A percentile compares a stretch with the other conserved stretches of the same genome.
Evolutionary conservation across 257 asterid genomes (phyloP).

Genomic region (Striga asiatica): DNA sequence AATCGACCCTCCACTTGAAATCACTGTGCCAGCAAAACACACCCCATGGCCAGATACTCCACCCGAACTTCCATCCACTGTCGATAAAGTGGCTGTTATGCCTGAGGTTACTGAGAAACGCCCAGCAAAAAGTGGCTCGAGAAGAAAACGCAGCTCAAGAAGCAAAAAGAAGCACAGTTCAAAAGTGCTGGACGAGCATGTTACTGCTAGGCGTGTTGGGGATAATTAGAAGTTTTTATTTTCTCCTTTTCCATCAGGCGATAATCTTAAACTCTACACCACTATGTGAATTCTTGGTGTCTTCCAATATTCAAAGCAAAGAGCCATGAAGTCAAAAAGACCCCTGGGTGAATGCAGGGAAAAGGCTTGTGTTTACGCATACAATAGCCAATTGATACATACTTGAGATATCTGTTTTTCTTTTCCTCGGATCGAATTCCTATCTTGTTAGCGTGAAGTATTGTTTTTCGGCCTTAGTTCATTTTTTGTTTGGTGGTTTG

Average conservation of each 20-base stretch:
- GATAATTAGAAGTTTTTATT: slow-evolving; percentile 26
- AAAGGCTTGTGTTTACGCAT: too few relatives aligned
- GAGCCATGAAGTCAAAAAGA: slow-evolving; percentile 10
- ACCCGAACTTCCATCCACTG: slow-evolving; percentile 56
- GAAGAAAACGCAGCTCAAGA: slow-evolving; percentile 59
- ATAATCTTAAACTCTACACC: not conserved
- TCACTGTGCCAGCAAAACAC: slow-evolving; percentile 79
- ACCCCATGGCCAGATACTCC: slow-evolving; percentile 99
- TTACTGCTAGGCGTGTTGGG: slow-evolving; percentile 27
- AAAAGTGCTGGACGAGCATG: slow-evolving; percentile 37
- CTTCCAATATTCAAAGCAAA: slow-evolving; percentile 15
- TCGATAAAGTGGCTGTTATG: slow-evolving; percentile 28
- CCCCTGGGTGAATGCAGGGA: not conserved
- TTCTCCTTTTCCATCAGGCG: not conserved
- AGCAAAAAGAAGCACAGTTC: slow-evolving; percentile 53
- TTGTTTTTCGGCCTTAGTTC: too few relatives aligned
- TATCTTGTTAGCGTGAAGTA: too few relatives aligned
- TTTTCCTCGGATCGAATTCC: too few relatives aligned
- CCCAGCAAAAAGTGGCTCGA: slow-evolving; percentile 39
- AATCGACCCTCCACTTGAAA: slow-evolving; percentile 75
- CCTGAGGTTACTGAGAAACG: slow-evolving; percentile 45
- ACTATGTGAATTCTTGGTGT: slow-evolving; percentile 24
- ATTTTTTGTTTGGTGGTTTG: too few relatives aligned
- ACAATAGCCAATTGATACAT: too few relatives aligned
- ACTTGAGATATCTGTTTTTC: too few relatives aligned